These are phyloP conservation scores for Rachicladosporium sp. DNA, from an alignment of 2,329 filamentous ascomycete species.

Conservation along the genomic window DNA sequence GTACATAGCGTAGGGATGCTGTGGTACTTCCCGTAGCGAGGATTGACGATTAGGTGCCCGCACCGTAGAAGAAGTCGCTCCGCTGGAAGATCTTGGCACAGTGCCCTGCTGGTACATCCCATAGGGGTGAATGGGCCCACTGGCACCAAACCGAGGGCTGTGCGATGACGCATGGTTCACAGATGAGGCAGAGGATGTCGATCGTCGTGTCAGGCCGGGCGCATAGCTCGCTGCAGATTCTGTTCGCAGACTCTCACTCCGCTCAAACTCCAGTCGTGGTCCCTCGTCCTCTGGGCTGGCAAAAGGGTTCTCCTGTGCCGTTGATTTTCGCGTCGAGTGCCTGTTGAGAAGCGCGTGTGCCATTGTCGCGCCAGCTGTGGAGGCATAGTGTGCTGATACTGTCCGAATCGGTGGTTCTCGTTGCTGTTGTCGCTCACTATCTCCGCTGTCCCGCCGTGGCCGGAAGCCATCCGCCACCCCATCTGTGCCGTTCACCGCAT, in stretches of 20 bases:
- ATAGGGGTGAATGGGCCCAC: constrained; percentile 72
- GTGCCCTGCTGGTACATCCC: constrained; percentile 70
- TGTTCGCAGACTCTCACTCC: constrained; percentile 20
- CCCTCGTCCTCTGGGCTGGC: constrained; percentile 22
- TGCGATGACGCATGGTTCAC: constrained; percentile 32
- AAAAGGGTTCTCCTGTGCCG: constrained; percentile 21
- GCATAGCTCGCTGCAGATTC: constrained; percentile 22
- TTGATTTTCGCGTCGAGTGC: constrained; percentile 23
- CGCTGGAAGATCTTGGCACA: constrained; percentile 46
- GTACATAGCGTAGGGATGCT: constrained; percentile 80
- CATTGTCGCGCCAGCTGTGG: constrained; percentile 8
- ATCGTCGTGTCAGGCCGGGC: constrained; percentile 14
- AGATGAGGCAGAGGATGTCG: constrained; percentile 27
- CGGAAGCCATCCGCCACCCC: constrained; percentile 35
- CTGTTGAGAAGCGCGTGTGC: constrained; percentile 6
- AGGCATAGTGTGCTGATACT: constrained; percentile 19
- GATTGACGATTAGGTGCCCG: constrained; percentile 31
- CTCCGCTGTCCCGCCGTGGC: constrained; percentile 22
- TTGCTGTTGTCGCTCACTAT: constrained; percentile 12
- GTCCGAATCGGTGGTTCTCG: constrained; percentile 18
- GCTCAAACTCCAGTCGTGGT: constrained; percentile 12
- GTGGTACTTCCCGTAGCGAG: constrained; percentile 35
- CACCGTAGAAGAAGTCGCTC: constrained; percentile 59
- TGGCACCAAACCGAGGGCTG: constrained; percentile 57
- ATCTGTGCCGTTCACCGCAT: constrained; percentile 32